Conservation (phyloP, 495 filamentous ascomycete species). For the Aspergillus bertholletiae region DNA sequence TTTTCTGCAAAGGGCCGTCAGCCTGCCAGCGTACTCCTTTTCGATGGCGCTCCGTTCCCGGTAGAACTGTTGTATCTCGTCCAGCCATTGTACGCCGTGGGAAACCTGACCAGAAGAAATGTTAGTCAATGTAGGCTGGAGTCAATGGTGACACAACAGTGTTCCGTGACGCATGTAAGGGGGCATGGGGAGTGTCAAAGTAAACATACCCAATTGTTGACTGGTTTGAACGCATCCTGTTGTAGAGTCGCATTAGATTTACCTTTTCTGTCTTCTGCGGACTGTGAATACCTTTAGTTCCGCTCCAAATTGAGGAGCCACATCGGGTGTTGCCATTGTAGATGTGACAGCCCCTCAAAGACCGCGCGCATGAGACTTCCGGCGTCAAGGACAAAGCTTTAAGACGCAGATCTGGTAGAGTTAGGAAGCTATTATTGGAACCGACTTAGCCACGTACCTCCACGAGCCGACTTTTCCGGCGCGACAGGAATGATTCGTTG, state of each 20-base stretch:
- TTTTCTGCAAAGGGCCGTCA: constrained; percentile 83
- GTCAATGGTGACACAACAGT: constrained; percentile 7
- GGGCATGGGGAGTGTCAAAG: constrained; percentile 3
- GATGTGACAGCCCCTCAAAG: constrained; percentile 5
- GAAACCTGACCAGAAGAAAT: constrained; percentile 52
- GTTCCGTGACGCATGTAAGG: not conserved
- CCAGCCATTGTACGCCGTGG: constrained; percentile 88
- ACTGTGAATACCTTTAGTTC: constrained; percentile 73
- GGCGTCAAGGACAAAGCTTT: not conserved
- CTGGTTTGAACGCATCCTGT: constrained; percentile 92
- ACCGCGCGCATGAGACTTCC: constrained; percentile 14
- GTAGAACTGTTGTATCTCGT: constrained; percentile 96
- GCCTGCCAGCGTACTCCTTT: constrained; percentile 89
- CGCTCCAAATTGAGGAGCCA: constrained; percentile 76
- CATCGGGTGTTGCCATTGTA: constrained; percentile 71
- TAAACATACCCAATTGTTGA: constrained; percentile 76
- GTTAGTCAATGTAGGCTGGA: constrained; percentile 26
- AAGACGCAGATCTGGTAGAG: not conserved
- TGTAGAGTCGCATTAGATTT: not conserved
- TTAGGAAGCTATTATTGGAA: not conserved
- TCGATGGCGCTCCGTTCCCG: constrained; percentile 90
- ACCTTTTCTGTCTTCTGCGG: not conserved
- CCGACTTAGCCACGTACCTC: not conserved
- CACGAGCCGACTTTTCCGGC: not conserved
- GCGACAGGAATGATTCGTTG: not conserved